These are phyloP conservation scores for Aspergillus persii DNA, from an alignment of 2,329 filamentous ascomycete species.

Conservation along the genomic window DNA sequence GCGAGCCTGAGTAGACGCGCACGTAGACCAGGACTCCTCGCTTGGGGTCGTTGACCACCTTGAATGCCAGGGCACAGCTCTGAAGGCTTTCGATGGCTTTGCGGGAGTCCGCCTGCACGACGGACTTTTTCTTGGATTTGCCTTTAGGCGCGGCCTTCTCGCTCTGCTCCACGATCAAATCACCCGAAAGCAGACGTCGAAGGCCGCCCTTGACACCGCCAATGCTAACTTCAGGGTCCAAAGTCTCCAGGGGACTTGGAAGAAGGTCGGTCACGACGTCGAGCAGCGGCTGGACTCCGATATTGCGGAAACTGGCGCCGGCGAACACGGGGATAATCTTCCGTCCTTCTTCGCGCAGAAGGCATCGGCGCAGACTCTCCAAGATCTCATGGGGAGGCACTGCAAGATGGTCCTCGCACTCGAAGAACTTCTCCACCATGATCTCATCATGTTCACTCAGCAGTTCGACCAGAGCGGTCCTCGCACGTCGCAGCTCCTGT, in stretches of 20 bases:
- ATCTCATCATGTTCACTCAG: slow-evolving; percentile 85
- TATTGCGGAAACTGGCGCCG: slow-evolving; percentile 88
- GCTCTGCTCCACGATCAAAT: slow-evolving; percentile 39
- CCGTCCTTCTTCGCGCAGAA: slow-evolving; percentile 61
- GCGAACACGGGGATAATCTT: slow-evolving; percentile 82
- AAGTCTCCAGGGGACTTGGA: slow-evolving; percentile 76
- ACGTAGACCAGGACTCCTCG: slow-evolving; percentile 89
- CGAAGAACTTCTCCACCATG: slow-evolving; percentile 81
- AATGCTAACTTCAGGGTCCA: slow-evolving; percentile 73
- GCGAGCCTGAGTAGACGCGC: slow-evolving; percentile 80
- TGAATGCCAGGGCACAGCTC: slow-evolving; percentile 75
- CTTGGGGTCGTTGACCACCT: slow-evolving; percentile 84
- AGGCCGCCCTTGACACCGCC: slow-evolving; percentile 58
- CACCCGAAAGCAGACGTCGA: slow-evolving; percentile 47
- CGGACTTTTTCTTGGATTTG: slow-evolving; percentile 43
- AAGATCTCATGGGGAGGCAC: slow-evolving; percentile 67
- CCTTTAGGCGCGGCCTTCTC: slow-evolving; percentile 36
- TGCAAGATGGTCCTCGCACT: slow-evolving; percentile 67
- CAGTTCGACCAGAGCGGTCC: slow-evolving; percentile 74
- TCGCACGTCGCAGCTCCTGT: slow-evolving; percentile 70
- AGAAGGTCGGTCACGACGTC: slow-evolving; percentile 86
- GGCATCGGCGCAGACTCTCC: slow-evolving; percentile 69
- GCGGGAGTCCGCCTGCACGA: slow-evolving; percentile 46
- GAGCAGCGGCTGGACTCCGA: slow-evolving; percentile 87
- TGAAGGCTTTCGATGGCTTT: slow-evolving; percentile 60